Evolutionary conservation across 306 rosid species (phyloP), one percentile per base, ranked within the genome.

Genomic region (Myrica gale): DNA sequence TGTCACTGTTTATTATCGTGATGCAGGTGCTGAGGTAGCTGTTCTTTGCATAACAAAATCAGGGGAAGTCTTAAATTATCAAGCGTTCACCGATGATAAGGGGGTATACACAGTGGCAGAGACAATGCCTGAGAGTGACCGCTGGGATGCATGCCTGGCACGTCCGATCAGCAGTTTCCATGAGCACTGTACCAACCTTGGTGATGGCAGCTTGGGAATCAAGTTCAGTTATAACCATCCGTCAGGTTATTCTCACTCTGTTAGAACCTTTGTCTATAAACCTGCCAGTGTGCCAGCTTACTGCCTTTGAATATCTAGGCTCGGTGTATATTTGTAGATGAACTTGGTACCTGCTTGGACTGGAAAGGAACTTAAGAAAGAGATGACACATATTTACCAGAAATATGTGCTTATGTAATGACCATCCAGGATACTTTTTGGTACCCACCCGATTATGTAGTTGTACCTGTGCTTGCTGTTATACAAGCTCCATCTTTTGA

Each of bases 71-170:
- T 82, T 95, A 71, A 92, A 92, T 68, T 95, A 92, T 76, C 97
- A 95, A 79, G 97, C 98, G 26, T 95, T 95, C 86, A 89, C 97
- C 6, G 82, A 95, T 69, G 79, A 85, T 0, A 95, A 77, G 78
- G 98, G 98, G 62, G 69, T 86, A 65, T 95, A 92, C 84, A 84
- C 95, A 0, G 97, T 95, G 54, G 97, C 97, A 0, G 97, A 95
- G 85, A 95, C 97, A 0, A 92, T 92, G 97, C 97, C 98, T 0
- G 96, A 90, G 86, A 95, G 92, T 16, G 97, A 92, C 74, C 90
- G 98, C 5, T 95, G 97, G 97, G 98, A 95, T 51, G 96, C 96
- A 2, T 95, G 97, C 77, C 96, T 95, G 26, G 93, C 97, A 13
- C 93, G 98, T 43, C 98, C 98, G 1, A 92, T 92, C 77, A 90